These are phyloP conservation scores for Pleurotus eryngii DNA, from an alignment of 768 basidiomycete species.

Conservation along the genomic window DNA sequence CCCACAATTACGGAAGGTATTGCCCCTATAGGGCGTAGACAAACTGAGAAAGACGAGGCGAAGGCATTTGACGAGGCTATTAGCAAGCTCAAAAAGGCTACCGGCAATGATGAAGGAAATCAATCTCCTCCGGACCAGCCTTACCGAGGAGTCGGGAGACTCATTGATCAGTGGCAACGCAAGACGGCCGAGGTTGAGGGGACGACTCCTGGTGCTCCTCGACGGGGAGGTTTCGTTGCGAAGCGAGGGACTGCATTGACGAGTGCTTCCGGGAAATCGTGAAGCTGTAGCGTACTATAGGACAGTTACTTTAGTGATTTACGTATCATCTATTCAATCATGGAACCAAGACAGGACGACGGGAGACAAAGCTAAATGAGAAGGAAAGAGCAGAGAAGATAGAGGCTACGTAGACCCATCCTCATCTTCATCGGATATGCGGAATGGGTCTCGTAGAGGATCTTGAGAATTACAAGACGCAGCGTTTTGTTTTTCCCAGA, in stretches of 20 bases:
- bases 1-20: not conserved
- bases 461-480: not conserved
- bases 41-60: not conserved
- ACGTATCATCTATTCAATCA: slow-evolving; percentile 9
- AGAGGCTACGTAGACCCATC: no score
- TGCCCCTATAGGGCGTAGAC: not conserved
- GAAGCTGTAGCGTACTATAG: not conserved
- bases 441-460: not conserved
- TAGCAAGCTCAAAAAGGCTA: slow-evolving; percentile 1
- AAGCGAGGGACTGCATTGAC: slow-evolving; percentile 38
- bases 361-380: no score
- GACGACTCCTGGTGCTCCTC: not conserved
- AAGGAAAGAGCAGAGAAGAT: no score
- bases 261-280: slow-evolving; percentile 11
- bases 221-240: slow-evolving; percentile 30
- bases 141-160: slow-evolving; percentile 78
- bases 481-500: not conserved
- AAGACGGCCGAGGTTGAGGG: slow-evolving; percentile 62
- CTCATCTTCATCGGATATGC: not conserved
- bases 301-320: slow-evolving; percentile 8
- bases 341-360: not conserved
- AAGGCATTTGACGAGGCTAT: not conserved
- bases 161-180: slow-evolving; percentile 87
- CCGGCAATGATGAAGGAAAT: slow-evolving; percentile 9
- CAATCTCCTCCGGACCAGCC: slow-evolving; percentile 62